Evolutionary conservation across 2,329 filamentous ascomycete species (phyloP).

Genomic region (Pleoardoris graminearum): DNA sequence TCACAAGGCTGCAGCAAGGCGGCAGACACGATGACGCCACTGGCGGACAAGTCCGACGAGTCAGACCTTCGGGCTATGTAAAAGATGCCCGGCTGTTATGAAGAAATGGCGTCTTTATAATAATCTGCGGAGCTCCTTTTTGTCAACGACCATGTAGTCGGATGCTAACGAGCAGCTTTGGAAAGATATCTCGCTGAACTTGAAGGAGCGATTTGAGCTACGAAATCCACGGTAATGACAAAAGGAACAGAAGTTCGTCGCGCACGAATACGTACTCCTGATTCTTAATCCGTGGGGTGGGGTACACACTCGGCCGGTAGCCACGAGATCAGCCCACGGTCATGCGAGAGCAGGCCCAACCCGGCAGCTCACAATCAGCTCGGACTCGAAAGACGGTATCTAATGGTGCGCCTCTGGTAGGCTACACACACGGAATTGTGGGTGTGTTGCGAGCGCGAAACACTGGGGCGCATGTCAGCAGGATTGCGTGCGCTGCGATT

Average conservation of each 20-base stretch:
- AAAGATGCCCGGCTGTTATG: neutral
- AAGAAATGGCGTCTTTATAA: neutral
- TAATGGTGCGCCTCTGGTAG: neutral
- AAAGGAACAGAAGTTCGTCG: no score
- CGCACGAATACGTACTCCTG: conserved; percentile 3
- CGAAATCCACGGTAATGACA: no score
- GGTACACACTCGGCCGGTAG: neutral
- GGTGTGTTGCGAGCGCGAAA: neutral
- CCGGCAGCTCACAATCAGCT: neutral
- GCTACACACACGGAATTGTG: neutral
- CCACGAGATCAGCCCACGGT: conserved; percentile 1
- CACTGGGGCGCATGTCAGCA: no score
- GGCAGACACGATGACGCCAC: conserved; percentile 16
- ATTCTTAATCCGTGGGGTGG: neutral
- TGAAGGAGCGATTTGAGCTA: no score
- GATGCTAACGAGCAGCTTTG: neutral
- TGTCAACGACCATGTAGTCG: neutral
- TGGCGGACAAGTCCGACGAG: neutral
- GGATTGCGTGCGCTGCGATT: neutral
- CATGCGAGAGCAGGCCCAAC: conserved; percentile 1
- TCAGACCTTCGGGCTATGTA: neutral
- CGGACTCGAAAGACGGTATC: conserved; percentile 2
- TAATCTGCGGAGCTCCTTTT: neutral
- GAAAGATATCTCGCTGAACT: no score
- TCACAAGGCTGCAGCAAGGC: conserved; percentile 11